Evolutionary conservation across 306 rosid genomes (phyloP).

Genomic region (Vigna hirtella): DNA sequence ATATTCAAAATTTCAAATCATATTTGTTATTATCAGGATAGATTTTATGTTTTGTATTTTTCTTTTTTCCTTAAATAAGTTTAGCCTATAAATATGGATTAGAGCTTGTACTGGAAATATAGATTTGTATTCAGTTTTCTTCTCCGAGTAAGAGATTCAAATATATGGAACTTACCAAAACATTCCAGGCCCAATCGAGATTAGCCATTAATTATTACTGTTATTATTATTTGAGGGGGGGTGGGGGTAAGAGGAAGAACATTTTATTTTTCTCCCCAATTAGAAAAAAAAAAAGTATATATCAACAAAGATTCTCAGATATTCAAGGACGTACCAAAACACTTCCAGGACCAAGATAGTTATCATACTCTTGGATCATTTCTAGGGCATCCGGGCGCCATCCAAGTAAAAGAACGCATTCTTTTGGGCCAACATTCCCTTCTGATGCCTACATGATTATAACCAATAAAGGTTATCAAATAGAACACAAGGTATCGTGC

Average conservation of each 20-base stretch:
- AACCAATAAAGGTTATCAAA: slow-evolving; percentile 21
- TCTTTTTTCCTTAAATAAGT: neutral
- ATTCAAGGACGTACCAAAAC: slow-evolving; percentile 68
- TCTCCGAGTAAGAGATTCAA: neutral
- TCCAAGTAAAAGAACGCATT: slow-evolving; percentile 86
- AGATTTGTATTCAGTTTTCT: neutral
- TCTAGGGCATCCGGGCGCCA: slow-evolving; percentile 85
- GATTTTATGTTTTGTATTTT: neutral
- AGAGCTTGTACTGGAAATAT: neutral
- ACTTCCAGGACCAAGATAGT: slow-evolving; percentile 98
- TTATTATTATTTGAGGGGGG: neutral
- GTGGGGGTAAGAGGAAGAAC: neutral
- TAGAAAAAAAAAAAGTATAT: slow-evolving; percentile 2
- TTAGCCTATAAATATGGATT: neutral
- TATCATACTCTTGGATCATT: slow-evolving; percentile 95
- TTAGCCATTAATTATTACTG: neutral
- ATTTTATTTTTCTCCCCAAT: neutral
- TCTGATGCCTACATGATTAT: slow-evolving; percentile 71
- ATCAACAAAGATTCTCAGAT: slow-evolving; percentile 21
- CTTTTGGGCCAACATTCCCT: slow-evolving; percentile 78
- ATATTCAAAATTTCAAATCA: neutral
- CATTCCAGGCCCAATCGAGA: neutral
- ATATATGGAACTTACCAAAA: neutral
- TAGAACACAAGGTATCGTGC: neutral
- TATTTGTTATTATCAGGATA: neutral